Evolutionary conservation across 768 basidiomycete genomes (phyloP).

Genomic region (Amylocystis lapponica): DNA sequence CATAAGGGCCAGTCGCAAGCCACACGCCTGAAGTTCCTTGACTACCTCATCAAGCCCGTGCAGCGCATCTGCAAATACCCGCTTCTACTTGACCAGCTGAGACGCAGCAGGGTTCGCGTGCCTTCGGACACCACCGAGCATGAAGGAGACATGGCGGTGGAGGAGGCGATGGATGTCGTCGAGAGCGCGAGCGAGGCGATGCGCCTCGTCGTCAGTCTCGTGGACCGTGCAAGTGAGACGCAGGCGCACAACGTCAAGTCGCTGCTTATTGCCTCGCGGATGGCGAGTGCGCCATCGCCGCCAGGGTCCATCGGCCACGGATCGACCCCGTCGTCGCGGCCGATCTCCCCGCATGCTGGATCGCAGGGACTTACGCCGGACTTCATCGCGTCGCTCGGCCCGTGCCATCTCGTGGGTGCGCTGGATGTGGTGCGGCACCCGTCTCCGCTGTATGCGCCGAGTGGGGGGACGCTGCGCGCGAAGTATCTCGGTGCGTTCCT

Average conservation of each 20-base stretch:
- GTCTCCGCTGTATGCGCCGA: slow-evolving; percentile 21
- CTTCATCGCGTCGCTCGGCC: slow-evolving; percentile 74
- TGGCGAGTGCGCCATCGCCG: slow-evolving; percentile 3
- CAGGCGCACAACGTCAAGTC: slow-evolving; percentile 20
- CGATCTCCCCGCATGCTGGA: neutral
- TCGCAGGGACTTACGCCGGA: slow-evolving; percentile 33
- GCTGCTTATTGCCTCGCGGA: slow-evolving; percentile 17
- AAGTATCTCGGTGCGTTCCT: slow-evolving; percentile 91
- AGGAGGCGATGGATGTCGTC: slow-evolving; percentile 23
- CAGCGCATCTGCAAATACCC: slow-evolving; percentile 96
- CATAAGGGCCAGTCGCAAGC: slow-evolving; percentile 12
- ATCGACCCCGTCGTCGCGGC: slow-evolving; percentile 3
- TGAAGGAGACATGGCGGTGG: slow-evolving; percentile 2
- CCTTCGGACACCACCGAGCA: neutral
- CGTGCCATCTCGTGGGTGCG: slow-evolving; percentile 76
- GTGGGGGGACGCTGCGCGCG: slow-evolving; percentile 33
- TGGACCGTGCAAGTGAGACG: slow-evolving; percentile 31
- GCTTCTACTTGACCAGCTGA: slow-evolving; percentile 74
- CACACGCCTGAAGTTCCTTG: slow-evolving; percentile 58
- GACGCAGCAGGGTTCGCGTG: slow-evolving; percentile 5
- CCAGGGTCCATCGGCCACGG: neutral
- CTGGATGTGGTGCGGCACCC: slow-evolving; percentile 81
- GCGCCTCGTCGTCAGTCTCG: slow-evolving; percentile 68
- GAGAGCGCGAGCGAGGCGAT: slow-evolving; percentile 59
- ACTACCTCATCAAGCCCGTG: slow-evolving; percentile 96